These are phyloP conservation scores for Haplosporangium gracile DNA, from an alignment of 192 early-diverging fungal species.

Conservation along the genomic window DNA sequence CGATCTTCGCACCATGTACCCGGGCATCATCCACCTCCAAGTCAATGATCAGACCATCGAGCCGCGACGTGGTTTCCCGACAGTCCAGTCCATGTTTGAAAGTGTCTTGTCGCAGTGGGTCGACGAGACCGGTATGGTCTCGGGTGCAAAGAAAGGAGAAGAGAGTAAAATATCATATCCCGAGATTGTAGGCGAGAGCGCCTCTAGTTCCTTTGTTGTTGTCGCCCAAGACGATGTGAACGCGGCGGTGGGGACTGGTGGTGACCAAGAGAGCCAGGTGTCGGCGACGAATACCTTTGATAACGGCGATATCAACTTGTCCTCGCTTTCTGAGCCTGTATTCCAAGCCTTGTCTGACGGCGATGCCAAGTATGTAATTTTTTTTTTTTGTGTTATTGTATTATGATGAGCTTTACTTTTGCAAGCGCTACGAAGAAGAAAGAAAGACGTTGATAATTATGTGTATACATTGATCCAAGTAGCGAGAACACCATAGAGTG, in stretches of 20 bases:
- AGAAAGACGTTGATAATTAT: not conserved
- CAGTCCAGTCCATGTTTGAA: not conserved
- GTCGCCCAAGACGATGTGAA: not conserved
- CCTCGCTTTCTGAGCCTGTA: not conserved
- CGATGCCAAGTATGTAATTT: not conserved
- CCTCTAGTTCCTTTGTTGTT: not conserved
- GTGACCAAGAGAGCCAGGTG: not conserved
- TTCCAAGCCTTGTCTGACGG: not conserved
- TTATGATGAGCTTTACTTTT: not conserved
- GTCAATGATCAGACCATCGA: not conserved
- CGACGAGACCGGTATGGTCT: not conserved
- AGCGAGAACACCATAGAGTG: not conserved
- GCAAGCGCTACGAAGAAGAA: not conserved
- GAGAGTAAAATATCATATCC: not conserved
- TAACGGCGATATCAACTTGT: not conserved
- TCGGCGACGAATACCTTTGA: not conserved
- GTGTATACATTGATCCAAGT: not conserved
- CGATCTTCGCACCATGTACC: not conserved
- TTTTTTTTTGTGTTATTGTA: not conserved
- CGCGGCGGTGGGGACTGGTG: not conserved
- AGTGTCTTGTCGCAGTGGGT: not conserved
- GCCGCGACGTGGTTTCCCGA: not conserved
- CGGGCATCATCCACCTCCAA: not conserved
- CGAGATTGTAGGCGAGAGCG: not conserved
- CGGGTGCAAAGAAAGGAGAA: not conserved